Evolutionary conservation across 129 eudicot species (phyloP), one percentile per base, ranked within the genome.

Genomic region (Helichrysum umbraculigerum): DNA sequence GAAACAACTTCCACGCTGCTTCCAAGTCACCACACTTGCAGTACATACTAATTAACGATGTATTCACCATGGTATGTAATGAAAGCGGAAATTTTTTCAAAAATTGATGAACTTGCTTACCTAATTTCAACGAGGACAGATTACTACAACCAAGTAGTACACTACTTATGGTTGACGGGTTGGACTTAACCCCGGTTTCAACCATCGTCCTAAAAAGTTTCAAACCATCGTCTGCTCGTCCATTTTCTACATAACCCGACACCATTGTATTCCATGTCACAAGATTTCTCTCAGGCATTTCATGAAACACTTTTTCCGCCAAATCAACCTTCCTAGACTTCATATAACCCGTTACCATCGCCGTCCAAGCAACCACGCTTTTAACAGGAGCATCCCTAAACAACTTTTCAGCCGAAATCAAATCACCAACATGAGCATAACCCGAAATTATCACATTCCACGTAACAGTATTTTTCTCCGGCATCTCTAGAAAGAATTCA

Each of bases 401-500:
- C 84, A 90, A 60, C 66, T 76, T 80, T 70, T 79, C 75, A 2
- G 96, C 95, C 6, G 85, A 78, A 3, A 75, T 72, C 68, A 90
- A 30, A 76, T 93, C 87, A 72, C 96, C 92, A 2, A 60, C 19
- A 54, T 79, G 86, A 51, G 75, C 88, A 87, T 81, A 90, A 37
- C 98, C 96, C 5, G 96, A 81, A 51, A 93, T 82, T 90, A 90
- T 90, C 14, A 85, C 86, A 64, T 88, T 93, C 98, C 98, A 93
- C 0, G 95, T 85, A 34, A 90, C 90, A 44, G 50, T 67, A 77
- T 93, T 93, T 77, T 78, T 90, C 77, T 59, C 79, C 0, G 95
- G 90, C 92, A 90, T 88, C 19, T 37, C 52, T 30, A 32, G 8
- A 68, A 93, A 93, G 42, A 93, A 41, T 57, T 79, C 39, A 32